A percentile compares a stretch with the other conserved stretches of the same genome.
These are phyloP conservation scores for Roridomyces roridus DNA, from an alignment of 768 basidiomycete genomes.

Conservation along the genomic window DNA sequence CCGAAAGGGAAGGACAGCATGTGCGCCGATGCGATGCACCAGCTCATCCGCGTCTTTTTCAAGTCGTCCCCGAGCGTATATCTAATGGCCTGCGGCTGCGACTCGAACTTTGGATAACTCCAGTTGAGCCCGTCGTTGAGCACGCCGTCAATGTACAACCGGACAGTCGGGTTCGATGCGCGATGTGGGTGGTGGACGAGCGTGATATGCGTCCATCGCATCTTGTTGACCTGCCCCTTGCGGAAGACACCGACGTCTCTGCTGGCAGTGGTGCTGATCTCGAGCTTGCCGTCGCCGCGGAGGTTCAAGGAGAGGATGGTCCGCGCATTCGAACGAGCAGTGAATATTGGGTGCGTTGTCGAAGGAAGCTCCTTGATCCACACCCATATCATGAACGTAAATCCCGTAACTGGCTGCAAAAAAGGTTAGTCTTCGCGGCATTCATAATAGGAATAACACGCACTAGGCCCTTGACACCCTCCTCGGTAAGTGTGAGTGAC, in stretches of 20 bases:
- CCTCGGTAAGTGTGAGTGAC: conserved; percentile 53
- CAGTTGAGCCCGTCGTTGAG: conserved; percentile 68
- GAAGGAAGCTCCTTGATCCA: conserved; percentile 50
- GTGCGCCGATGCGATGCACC: conserved; percentile 74
- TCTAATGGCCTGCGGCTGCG: conserved; percentile 38
- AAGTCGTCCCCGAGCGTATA: conserved; percentile 66
- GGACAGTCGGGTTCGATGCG: conserved; percentile 60
- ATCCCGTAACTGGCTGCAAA: conserved; percentile 56
- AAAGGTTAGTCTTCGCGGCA: neutral
- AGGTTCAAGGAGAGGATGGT: conserved; percentile 52
- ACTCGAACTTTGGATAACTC: conserved; percentile 64
- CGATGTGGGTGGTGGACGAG: conserved; percentile 70
- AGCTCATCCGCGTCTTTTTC: conserved; percentile 53
- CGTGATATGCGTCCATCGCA: conserved; percentile 75
- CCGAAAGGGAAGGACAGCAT: conserved; percentile 65
- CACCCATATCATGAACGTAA: conserved; percentile 74
- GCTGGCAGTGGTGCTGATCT: conserved; percentile 48
- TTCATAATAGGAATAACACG: neutral
- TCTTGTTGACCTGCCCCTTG: conserved; percentile 52
- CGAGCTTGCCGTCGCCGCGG: conserved; percentile 62
- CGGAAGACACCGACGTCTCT: conserved; percentile 49
- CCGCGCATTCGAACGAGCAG: conserved; percentile 33
- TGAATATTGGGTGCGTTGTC: conserved; percentile 44
- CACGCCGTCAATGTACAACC: conserved; percentile 77
- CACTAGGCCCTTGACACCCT: conserved; percentile 53